phyloP scores from a whole-genome alignment of 1,139 yeast species.

The Starmera stellimalicola region DNA sequence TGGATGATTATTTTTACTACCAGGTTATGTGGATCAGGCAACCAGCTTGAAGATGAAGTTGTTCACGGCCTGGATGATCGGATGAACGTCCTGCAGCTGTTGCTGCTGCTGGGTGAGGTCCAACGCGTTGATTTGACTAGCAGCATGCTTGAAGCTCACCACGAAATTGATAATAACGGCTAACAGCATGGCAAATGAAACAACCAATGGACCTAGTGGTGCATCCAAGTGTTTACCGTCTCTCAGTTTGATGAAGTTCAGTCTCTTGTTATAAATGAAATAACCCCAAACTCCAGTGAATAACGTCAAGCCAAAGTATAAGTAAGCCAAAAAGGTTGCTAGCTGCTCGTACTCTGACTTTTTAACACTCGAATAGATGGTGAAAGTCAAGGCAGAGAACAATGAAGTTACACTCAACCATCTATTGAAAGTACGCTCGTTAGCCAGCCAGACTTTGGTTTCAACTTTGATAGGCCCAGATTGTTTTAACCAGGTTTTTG shows the following conservation, averaged over 20 bases:
- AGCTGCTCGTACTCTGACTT: conserved; percentile 47
- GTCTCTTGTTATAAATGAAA: conserved; percentile 59
- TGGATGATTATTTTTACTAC: too few species aligned
- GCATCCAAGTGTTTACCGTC: conserved; percentile 85
- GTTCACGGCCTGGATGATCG: conserved; percentile 19
- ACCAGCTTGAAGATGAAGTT: conserved; percentile 22
- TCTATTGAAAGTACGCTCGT: conserved; percentile 92
- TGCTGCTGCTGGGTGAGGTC: too few species aligned
- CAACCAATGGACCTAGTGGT: conserved; percentile 76
- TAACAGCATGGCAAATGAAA: conserved; percentile 59
- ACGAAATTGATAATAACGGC: conserved; percentile 67
- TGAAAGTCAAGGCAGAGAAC: conserved; percentile 77
- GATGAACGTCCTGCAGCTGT: conserved; percentile 17
- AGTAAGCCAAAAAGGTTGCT: conserved; percentile 62
- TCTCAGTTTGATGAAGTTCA: conserved; percentile 67
- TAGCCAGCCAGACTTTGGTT: conserved; percentile 97
- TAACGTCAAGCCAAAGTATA: conserved; percentile 70
- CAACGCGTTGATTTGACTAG: conserved; percentile 10
- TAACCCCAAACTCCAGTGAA: conserved; percentile 91
- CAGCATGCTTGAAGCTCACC: conserved; percentile 49
- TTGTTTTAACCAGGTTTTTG: conserved; percentile 69
- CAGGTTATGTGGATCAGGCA: too few species aligned
- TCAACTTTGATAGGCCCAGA: conserved; percentile 91
- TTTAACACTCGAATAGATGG: conserved; percentile 70
- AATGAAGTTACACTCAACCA: conserved; percentile 93